Evolutionary conservation across 108 stramenopile species (phyloP), one percentile per base, ranked within the genome.

Genomic region (Parietichytrium sp.): DNA sequence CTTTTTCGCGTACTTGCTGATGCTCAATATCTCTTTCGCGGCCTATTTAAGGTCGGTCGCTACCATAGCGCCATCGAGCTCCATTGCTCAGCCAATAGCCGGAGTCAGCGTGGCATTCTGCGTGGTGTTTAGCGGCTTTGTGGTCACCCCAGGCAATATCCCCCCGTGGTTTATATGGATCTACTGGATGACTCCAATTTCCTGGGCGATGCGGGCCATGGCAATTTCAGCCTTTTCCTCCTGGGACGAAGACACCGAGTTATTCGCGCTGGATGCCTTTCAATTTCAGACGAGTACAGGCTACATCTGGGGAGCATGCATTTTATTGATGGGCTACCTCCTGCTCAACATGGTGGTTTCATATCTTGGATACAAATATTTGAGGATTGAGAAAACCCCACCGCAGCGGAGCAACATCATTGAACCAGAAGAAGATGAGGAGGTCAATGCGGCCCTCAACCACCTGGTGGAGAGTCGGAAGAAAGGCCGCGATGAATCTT

Each of bases 151-250:
- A 42, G 25, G 42, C 2, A 6, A 33, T n/a, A 72, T 72, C n/a
- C 61, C 61, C 23, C 61, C 61, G 15, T 72, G 61, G 61, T 72
- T 72, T 42, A 72, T 72, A 33, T 72, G 61, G 61, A 72, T 72
- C 61, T 72, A 72, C 20, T 72, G 61, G 61, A 33, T 72, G 1
- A 45, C 61, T 72, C 61, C 61, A 2, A 10, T 72, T 20, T 33
- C 61, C 4, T 72, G 61, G 61, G 6, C 38, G 2, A 45, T 23
- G 13, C 61, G 61, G 6, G 18, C 61, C 8, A 42, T 42, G 6
- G 61, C 45, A 0, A 16, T 72, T n/a, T 45, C 42, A 10, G 33
- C 45, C 61, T 72, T 72, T 27, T 23, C 38, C 23, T 72, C 61
- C 29, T 18, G 29, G 13, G 61, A n/a, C n/a, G n/a, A n/a, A n/a